phyloP scores from a whole-genome alignment of 2,329 filamentous ascomycete species.

The Aspergillus viridinutans region DNA sequence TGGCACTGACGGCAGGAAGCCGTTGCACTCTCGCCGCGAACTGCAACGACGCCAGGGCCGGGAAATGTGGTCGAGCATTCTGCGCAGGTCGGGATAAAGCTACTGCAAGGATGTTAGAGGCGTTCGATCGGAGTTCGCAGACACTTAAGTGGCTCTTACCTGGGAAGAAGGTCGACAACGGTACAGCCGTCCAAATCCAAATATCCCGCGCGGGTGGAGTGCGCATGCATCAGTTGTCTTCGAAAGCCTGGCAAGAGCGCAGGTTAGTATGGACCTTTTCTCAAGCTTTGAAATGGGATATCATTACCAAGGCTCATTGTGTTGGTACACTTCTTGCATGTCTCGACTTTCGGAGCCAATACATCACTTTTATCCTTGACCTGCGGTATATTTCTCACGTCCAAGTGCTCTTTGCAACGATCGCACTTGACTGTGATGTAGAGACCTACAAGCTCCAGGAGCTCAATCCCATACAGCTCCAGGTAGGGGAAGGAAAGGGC shows the following conservation, averaged over 20 bases:
- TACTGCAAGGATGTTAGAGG: constrained; percentile 45
- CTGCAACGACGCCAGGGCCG: constrained; percentile 61
- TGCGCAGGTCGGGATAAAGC: constrained; percentile 73
- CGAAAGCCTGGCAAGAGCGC: constrained; percentile 48
- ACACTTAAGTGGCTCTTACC: constrained; percentile 37
- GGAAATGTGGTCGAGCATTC: constrained; percentile 67
- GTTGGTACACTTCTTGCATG: constrained; percentile 54
- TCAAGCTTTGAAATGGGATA: no score
- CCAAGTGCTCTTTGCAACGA: constrained; percentile 69
- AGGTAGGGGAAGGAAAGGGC: constrained; percentile 73
- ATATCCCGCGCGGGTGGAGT: constrained; percentile 72
- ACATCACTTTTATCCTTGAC: constrained; percentile 40
- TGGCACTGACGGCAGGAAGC: constrained; percentile 78
- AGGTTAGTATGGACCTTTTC: background rate
- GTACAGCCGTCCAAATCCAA: constrained; percentile 72
- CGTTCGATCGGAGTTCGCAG: background rate
- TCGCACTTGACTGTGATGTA: constrained; percentile 72
- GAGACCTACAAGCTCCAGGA: constrained; percentile 65
- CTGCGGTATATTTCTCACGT: constrained; percentile 63
- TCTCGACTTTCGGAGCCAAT: constrained; percentile 42
- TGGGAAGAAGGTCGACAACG: constrained; percentile 70
- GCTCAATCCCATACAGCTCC: constrained; percentile 71
- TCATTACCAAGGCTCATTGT: constrained; percentile 43
- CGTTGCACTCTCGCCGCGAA: constrained; percentile 67
- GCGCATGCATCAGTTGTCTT: constrained; percentile 66